Conservation (phyloP, 345 rosid species). For the Fremontodendron californicum region DNA sequence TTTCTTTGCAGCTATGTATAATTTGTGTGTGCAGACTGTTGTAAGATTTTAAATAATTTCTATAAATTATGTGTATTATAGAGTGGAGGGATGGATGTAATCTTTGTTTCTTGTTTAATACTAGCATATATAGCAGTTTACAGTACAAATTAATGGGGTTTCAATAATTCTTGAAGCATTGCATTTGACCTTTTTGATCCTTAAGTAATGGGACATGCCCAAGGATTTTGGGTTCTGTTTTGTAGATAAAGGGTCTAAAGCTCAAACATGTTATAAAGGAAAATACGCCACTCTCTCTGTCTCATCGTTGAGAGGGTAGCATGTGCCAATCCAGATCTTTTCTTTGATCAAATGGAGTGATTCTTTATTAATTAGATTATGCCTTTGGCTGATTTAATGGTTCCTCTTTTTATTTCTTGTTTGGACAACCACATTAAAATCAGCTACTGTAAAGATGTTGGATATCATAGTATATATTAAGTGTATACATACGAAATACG, state of each 20-base stretch:
- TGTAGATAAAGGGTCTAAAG: too few relatives aligned
- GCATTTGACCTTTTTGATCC: neutral
- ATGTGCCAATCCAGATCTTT: neutral
- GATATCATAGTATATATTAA: too few relatives aligned
- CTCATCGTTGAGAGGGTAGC: neutral
- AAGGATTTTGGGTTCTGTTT: too few relatives aligned
- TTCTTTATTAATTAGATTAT: neutral
- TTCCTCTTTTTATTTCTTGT: neutral
- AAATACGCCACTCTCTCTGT: neutral
- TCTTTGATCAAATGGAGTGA: too few relatives aligned
- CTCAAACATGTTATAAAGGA: too few relatives aligned
- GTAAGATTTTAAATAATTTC: neutral
- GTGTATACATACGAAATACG: too few relatives aligned
- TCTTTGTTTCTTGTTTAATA: constrained; percentile 6
- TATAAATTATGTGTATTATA: neutral
- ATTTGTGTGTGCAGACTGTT: neutral
- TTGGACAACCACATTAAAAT: neutral
- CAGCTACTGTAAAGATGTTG: neutral
- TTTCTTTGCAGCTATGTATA: neutral
- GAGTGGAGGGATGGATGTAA: neutral
- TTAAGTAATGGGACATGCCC: neutral
- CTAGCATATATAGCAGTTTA: neutral
- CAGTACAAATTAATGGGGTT: neutral
- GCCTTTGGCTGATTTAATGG: too few relatives aligned
- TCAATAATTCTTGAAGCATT: neutral